These are phyloP conservation scores for Xylona heveae DNA, from an alignment of 495 filamentous ascomycete genomes.

Conservation along the genomic window DNA sequence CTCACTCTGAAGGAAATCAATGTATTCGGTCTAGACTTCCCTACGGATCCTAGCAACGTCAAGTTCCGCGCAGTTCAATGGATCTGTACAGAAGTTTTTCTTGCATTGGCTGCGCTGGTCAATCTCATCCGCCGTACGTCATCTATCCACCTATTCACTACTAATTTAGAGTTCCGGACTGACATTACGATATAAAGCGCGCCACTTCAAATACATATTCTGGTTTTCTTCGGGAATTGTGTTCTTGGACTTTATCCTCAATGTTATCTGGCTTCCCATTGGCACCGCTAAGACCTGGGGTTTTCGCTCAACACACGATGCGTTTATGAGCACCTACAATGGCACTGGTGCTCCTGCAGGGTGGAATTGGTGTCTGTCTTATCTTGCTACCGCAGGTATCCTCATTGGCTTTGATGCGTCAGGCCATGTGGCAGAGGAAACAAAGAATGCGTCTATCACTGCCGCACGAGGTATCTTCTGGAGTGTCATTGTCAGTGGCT, in stretches of 20 bases:
- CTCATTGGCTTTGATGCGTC: conserved; percentile 35
- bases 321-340: conserved; percentile 35
- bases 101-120: conserved; percentile 23
- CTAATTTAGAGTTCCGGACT: no score
- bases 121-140: conserved; percentile 24
- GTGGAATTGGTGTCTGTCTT: conserved; percentile 39
- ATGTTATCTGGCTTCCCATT: conserved; percentile 35
- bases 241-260: conserved; percentile 30
- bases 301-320: conserved; percentile 29
- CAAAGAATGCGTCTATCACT: conserved; percentile 29
- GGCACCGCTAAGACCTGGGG: conserved; percentile 29
- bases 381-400: conserved; percentile 34
- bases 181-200: conserved; percentile 19
- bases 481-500: conserved; percentile 28
- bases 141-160: no score
- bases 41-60: conserved; percentile 23
- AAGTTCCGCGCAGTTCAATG: conserved; percentile 34
- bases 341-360: conserved; percentile 30
- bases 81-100: conserved; percentile 27
- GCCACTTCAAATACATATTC: conserved; percentile 24
- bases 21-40: conserved; percentile 28
- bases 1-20: conserved; percentile 27
- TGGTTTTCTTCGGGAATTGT: conserved; percentile 25
- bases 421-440: conserved; percentile 34
- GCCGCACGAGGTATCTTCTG: conserved; percentile 33